Conservation (phyloP, 768 basidiomycete genomes). For the Tubosaeta sp. region DNA sequence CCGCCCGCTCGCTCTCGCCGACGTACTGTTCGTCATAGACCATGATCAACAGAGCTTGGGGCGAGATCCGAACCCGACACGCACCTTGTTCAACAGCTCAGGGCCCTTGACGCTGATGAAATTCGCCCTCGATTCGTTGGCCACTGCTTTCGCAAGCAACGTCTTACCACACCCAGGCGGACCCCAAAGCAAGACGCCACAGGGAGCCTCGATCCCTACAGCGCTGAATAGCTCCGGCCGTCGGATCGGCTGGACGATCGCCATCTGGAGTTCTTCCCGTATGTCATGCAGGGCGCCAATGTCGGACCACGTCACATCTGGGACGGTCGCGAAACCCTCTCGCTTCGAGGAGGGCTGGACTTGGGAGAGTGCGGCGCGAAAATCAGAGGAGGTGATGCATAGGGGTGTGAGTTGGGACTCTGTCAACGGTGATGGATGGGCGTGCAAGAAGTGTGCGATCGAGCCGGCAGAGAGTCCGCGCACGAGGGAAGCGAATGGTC, state of each 20-base stretch:
- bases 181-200: slow-evolving; percentile 97
- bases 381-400: slow-evolving; percentile 78
- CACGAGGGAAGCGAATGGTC: slow-evolving; percentile 35
- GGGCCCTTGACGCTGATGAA: slow-evolving; percentile 99
- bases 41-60: background rate
- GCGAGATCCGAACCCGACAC: slow-evolving; percentile 17
- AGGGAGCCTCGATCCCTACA: slow-evolving; percentile 87
- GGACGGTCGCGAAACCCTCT: slow-evolving; percentile 96
- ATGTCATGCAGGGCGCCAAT: slow-evolving; percentile 86
- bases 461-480: slow-evolving; percentile 53
- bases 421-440: slow-evolving; percentile 80
- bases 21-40: slow-evolving; percentile 66
- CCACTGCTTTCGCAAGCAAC: slow-evolving; percentile 94
- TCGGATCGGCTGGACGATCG: slow-evolving; percentile 91
- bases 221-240: slow-evolving; percentile 83
- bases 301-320: slow-evolving; percentile 93
- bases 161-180: slow-evolving; percentile 99
- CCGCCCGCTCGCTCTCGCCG: slow-evolving; percentile 93
- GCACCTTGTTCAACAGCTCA: slow-evolving; percentile 91
- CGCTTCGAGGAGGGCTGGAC: slow-evolving; percentile 96
- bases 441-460: slow-evolving; percentile 85
- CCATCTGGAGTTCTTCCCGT: slow-evolving; percentile 93
- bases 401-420: slow-evolving; percentile 75
- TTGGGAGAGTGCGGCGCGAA: slow-evolving; percentile 72
- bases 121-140: slow-evolving; percentile 91